phyloP scores from a whole-genome alignment of 371 early-diverging fungal genomes.

The Apophysomyces ossiformis region DNA sequence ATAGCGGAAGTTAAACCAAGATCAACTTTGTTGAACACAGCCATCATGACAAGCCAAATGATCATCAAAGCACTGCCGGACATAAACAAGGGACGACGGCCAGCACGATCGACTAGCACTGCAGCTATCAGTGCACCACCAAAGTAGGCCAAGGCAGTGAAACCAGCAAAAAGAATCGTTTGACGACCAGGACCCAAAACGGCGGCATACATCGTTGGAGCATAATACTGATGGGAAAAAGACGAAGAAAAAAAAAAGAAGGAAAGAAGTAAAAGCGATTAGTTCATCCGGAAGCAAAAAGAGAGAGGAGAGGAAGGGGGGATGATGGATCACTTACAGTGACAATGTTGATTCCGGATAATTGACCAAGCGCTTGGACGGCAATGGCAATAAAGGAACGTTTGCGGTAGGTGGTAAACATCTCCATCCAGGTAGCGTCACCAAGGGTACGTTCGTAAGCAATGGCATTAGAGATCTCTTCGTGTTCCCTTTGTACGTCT shows the following conservation, averaged over 20 bases:
- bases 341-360: constrained; percentile 75
- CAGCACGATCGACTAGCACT: constrained; percentile 38
- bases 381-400: constrained; percentile 69
- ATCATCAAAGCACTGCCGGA: constrained; percentile 39
- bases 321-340: constrained; percentile 37
- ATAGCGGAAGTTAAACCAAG: constrained; percentile 45
- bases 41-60: constrained; percentile 42
- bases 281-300: constrained; percentile 35
- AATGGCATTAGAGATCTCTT: constrained; percentile 72
- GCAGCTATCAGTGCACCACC: constrained; percentile 36
- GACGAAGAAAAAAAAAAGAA: neutral
- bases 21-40: constrained; percentile 39
- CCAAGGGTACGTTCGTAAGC: constrained; percentile 70
- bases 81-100: constrained; percentile 48
- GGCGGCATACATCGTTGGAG: constrained; percentile 68
- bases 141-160: constrained; percentile 46
- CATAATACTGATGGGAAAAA: constrained; percentile 53
- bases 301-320: neutral
- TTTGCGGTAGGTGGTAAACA: constrained; percentile 56
- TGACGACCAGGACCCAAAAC: constrained; percentile 42
- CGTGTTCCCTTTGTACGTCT: constrained; percentile 69
- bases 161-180: constrained; percentile 43
- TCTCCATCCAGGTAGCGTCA: constrained; percentile 71
- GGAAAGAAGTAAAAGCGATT: no score
- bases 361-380: constrained; percentile 66